These are phyloP conservation scores for Strombidium stylifer DNA, from an alignment of 73 alveolate species.

Conservation along the genomic window DNA sequence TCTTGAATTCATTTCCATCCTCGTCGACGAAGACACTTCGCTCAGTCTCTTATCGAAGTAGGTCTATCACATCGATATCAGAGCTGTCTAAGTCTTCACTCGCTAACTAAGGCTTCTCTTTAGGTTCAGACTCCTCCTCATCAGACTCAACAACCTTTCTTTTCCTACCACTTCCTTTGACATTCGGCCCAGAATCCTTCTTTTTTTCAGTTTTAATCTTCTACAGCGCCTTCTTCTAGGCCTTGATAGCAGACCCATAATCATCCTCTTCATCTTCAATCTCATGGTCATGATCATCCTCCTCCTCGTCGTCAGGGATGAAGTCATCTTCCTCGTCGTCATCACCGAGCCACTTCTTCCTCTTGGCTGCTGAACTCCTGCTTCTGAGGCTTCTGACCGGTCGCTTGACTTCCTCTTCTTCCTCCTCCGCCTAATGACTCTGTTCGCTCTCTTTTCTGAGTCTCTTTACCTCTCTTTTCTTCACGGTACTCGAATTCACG, in stretches of 20 bases:
- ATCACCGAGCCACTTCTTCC: background rate
- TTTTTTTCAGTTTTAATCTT: background rate
- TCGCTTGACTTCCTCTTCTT: slow-evolving; percentile 51
- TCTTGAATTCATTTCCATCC: too few species aligned
- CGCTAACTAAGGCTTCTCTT: too few species aligned
- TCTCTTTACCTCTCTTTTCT: slow-evolving; percentile 2
- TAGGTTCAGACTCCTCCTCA: too few species aligned
- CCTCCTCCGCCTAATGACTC: slow-evolving; percentile 30
- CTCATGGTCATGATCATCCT: background rate
- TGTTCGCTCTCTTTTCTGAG: background rate
- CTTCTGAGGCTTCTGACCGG: background rate
- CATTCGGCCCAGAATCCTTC: too few species aligned
- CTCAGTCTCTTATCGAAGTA: too few species aligned
- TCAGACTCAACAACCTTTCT: too few species aligned
- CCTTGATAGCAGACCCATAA: background rate
- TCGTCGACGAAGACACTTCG: too few species aligned
- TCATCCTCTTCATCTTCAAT: background rate
- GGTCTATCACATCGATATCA: too few species aligned
- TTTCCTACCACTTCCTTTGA: too few species aligned
- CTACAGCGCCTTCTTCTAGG: background rate
- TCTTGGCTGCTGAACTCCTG: background rate
- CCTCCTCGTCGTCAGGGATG: background rate
- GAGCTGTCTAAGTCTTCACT: too few species aligned
- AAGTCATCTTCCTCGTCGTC: background rate
- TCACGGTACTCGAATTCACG: slow-evolving; percentile 23